These are phyloP conservation scores for Paxillus ammoniavirescens DNA, from an alignment of 768 basidiomycete species.

Conservation along the genomic window DNA sequence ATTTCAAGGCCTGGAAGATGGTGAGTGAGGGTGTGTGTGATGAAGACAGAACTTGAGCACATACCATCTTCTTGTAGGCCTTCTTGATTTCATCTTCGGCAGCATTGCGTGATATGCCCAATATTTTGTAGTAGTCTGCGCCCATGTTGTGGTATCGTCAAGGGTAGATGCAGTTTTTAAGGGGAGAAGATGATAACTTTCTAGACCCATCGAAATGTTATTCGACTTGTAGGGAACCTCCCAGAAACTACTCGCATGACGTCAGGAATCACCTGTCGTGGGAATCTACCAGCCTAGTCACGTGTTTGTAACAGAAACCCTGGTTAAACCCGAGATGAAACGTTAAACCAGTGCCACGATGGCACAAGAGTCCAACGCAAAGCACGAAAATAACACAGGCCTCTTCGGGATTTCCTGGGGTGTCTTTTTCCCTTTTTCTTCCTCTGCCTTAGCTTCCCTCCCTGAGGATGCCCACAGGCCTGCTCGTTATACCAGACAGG, in stretches of 20 bases:
- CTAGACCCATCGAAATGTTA: neutral
- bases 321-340: neutral
- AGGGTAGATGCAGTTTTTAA: neutral
- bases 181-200: neutral
- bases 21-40: constrained; percentile 5
- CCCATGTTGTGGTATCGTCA: constrained; percentile 50
- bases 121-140: constrained; percentile 83
- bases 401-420: constrained; percentile 62
- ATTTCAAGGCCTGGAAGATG: constrained; percentile 70
- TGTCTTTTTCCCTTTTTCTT: constrained; percentile 68
- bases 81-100: constrained; percentile 87
- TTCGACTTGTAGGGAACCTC: constrained; percentile 28
- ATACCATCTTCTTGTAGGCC: constrained; percentile 91
- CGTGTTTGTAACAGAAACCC: too few relatives aligned
- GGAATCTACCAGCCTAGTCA: neutral
- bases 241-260: constrained; percentile 35
- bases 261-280: constrained; percentile 17
- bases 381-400: constrained; percentile 18
- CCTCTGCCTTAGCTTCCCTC: constrained; percentile 53
- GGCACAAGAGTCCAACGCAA: constrained; percentile 14
- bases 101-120: constrained; percentile 74
- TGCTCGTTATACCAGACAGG: constrained; percentile 61
- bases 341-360: neutral
- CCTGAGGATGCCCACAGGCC: constrained; percentile 39
- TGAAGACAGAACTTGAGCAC: constrained; percentile 12